A percentile compares a stretch with the other conserved stretches of the same genome.
These are phyloP conservation scores for Dendrocalamus latiflorus DNA, from an alignment of 202 grass and related monocot genomes.

Conservation along the genomic window DNA sequence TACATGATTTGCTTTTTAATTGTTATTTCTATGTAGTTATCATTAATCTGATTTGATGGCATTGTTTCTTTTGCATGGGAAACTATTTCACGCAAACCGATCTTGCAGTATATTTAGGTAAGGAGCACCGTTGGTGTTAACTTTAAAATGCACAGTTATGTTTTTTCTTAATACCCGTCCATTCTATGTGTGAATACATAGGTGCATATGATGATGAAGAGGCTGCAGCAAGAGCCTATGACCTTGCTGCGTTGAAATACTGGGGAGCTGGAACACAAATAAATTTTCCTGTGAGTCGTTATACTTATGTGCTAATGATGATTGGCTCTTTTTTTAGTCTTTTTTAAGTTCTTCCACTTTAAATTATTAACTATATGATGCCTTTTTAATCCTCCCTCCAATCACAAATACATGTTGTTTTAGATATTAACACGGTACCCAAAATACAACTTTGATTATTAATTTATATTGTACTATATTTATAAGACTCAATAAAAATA, in stretches of 20 bases:
- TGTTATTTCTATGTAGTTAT: background rate
- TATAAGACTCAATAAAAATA: too few species aligned
- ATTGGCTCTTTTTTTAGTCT: background rate
- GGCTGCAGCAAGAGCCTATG: too few species aligned
- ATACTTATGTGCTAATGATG: too few species aligned
- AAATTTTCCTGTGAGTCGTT: too few species aligned
- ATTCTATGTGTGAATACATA: slow-evolving; percentile 30
- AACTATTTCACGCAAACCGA: slow-evolving; percentile 26
- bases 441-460: too few species aligned
- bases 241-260: too few species aligned
- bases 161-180: slow-evolving; percentile 1
- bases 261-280: too few species aligned
- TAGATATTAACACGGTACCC: too few species aligned
- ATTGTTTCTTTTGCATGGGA: slow-evolving; percentile 70
- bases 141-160: background rate
- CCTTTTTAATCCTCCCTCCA: too few species aligned
- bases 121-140: background rate
- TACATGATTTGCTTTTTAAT: slow-evolving; percentile 15
- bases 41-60: slow-evolving; percentile 39
- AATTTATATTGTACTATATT: too few species aligned
- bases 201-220: too few species aligned
- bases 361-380: background rate
- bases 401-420: too few species aligned
- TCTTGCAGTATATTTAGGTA: slow-evolving; percentile 96
- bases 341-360: background rate